Evolutionary conservation across 1,284 basidiomycete genomes (phyloP).

Genomic region (Marasmius tenuissimus): DNA sequence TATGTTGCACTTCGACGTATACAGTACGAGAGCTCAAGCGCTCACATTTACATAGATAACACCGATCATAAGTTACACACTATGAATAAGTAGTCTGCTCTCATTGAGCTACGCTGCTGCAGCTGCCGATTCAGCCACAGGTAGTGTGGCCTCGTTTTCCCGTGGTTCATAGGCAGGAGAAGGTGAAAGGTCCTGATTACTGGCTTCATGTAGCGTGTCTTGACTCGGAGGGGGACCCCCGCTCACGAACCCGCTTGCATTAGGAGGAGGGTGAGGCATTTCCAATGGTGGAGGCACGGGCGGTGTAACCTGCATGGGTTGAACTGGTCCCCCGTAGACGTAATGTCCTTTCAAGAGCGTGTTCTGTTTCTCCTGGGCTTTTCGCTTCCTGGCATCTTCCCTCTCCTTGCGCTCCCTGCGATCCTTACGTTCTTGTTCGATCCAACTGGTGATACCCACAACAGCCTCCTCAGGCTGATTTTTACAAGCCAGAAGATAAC

Average conservation of each 20-base stretch:
- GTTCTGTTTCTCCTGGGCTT: conserved; percentile 24
- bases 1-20: too few species aligned
- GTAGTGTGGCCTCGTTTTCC: background rate
- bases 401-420: conserved; percentile 26
- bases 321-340: background rate
- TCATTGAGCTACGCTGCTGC: background rate
- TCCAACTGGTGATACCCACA: conserved; percentile 37
- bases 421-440: conserved; percentile 35
- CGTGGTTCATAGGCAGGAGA: background rate
- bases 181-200: background rate
- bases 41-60: too few species aligned
- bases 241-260: background rate
- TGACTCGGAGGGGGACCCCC: background rate
- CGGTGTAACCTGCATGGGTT: background rate
- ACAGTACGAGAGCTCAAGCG: too few species aligned
- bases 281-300: background rate
- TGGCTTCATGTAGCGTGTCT: background rate
- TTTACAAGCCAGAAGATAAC: conserved; percentile 53
- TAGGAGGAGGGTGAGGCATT: background rate
- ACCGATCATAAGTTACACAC: too few species aligned
- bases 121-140: background rate
- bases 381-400: conserved; percentile 26
- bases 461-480: conserved; percentile 44
- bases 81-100: too few species aligned
- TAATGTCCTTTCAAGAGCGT: background rate